phyloP scores from a whole-genome alignment of 331 rosid species.

The Rosa hybrid region DNA sequence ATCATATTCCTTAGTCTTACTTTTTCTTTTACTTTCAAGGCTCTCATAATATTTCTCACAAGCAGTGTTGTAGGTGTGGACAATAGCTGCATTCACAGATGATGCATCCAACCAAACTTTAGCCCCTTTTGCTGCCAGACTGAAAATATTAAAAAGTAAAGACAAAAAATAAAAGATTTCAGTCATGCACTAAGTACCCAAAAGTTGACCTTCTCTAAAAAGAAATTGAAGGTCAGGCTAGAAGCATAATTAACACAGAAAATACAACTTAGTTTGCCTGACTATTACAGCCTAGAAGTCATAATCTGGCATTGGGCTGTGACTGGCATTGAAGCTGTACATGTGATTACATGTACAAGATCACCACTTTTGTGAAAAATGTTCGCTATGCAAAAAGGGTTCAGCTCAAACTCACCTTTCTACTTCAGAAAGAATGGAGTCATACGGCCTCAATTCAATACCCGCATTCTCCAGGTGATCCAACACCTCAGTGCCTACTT shows the following conservation, averaged over 20 bases:
- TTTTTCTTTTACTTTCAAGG: constrained; percentile 45
- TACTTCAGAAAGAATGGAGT: constrained; percentile 71
- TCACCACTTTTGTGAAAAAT: not conserved
- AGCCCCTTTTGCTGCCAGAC: constrained; percentile 71
- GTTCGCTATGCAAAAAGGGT: constrained; percentile 1
- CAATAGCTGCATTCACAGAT: constrained; percentile 89
- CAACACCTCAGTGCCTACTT: constrained; percentile 74
- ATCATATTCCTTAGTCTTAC: constrained; percentile 36
- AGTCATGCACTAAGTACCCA: not conserved
- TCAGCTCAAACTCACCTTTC: constrained; percentile 53
- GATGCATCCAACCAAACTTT: constrained; percentile 86
- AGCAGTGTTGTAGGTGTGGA: constrained; percentile 66
- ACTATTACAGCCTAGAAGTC: constrained; percentile 3
- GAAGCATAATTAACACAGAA: not conserved
- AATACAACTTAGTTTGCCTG: not conserved
- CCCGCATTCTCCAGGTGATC: constrained; percentile 75
- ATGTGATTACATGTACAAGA: not conserved
- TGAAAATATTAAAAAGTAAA: constrained; percentile 30
- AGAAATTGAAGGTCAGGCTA: not conserved
- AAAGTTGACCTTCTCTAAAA: not conserved
- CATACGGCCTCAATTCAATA: constrained; percentile 73
- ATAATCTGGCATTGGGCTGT: not conserved
- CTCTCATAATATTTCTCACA: constrained; percentile 52
- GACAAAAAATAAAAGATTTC: not conserved
- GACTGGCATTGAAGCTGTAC: not conserved